A percentile compares a stretch with the other conserved stretches of the same genome.
phyloP scores from a whole-genome alignment of 371 early-diverging fungal species.

The Mucor saturninus region DNA sequence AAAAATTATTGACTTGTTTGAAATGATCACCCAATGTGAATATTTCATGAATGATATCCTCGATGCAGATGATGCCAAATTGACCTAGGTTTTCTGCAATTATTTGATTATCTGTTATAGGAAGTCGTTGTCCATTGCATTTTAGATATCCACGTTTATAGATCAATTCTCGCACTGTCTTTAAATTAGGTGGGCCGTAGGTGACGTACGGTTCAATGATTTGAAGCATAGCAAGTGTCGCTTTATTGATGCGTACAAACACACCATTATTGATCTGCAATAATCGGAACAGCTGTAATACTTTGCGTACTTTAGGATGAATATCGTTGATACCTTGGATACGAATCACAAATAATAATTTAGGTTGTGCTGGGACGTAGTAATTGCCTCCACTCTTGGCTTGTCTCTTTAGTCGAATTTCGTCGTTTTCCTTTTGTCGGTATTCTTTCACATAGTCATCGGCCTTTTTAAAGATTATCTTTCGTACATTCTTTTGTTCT shows the following conservation, averaged over 20 bases:
- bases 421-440: conserved; percentile 82
- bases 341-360: conserved; percentile 94
- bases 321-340: conserved; percentile 95
- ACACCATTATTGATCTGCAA: conserved; percentile 98
- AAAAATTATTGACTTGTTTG: conserved; percentile 89
- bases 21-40: conserved; percentile 94
- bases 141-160: conserved; percentile 99
- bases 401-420: conserved; percentile 84
- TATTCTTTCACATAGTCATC: conserved; percentile 96
- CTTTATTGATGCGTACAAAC: conserved; percentile 97
- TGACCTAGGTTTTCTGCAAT: conserved; percentile 93
- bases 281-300: conserved; percentile 96
- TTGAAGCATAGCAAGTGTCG: conserved; percentile 96
- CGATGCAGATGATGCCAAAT: conserved; percentile 95
- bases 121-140: conserved; percentile 87
- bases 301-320: conserved; percentile 97
- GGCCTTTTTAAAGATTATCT: conserved; percentile 96
- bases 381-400: conserved; percentile 87
- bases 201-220: conserved; percentile 97
- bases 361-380: conserved; percentile 94
- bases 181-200: conserved; percentile 95
- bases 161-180: conserved; percentile 96
- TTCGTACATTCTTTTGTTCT: conserved; percentile 47
- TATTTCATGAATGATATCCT: conserved; percentile 99
- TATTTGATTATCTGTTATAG: conserved; percentile 93